Conservation (phyloP, 148 eudicot genomes). For the Salicornia ramosissima region DNA sequence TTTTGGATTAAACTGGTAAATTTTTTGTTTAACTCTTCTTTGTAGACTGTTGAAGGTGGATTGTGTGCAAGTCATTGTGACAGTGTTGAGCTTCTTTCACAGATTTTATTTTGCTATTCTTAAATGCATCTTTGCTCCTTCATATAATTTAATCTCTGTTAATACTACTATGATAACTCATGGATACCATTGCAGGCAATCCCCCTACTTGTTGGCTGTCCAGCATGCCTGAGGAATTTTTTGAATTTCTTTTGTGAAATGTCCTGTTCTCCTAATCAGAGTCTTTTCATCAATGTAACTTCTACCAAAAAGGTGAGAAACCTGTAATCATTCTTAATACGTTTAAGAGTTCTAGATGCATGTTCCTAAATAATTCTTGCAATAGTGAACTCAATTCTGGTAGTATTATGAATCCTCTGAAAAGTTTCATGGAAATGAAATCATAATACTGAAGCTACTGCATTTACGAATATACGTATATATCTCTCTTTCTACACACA, state of each 20-base stretch:
- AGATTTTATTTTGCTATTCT: background rate
- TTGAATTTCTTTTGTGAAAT: conserved; percentile 77
- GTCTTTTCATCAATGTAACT: conserved; percentile 69
- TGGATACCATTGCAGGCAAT: conserved; percentile 50
- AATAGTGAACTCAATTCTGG: background rate
- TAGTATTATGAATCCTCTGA: no score
- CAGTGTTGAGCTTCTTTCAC: background rate
- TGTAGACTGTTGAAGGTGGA: background rate
- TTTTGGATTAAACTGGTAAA: background rate
- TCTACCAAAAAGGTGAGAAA: conserved; percentile 54
- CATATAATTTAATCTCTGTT: background rate
- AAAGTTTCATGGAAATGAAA: no score
- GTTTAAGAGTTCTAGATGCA: background rate
- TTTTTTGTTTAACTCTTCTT: background rate
- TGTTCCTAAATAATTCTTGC: background rate
- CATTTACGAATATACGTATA: no score
- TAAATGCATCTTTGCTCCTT: background rate
- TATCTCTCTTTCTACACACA: no score
- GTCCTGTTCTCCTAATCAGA: conserved; percentile 82
- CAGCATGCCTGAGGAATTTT: conserved; percentile 83
- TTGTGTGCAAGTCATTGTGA: background rate
- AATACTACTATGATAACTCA: conserved; percentile 1
- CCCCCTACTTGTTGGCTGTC: conserved; percentile 83
- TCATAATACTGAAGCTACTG: no score
- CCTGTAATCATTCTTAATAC: conserved; percentile 4